Conservation (phyloP, 305 asterid genomes). For the Plantago coronopus region DNA sequence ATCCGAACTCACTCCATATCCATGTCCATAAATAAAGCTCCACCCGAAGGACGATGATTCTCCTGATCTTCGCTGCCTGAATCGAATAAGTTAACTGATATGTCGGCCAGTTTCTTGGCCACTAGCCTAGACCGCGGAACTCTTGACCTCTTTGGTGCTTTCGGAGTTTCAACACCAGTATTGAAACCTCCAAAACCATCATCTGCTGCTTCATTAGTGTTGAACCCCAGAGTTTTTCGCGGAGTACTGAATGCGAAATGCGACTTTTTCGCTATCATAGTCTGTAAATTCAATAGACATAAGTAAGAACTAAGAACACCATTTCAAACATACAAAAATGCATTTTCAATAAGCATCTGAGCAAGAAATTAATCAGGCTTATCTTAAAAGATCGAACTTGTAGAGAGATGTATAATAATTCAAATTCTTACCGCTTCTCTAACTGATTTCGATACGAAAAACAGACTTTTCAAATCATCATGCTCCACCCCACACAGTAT, state of each 20-base stretch:
- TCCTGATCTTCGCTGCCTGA: not conserved
- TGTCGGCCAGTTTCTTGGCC: conserved; percentile 36
- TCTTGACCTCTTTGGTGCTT: conserved; percentile 42
- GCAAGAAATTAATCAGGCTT: not conserved
- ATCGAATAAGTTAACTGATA: conserved; percentile 41
- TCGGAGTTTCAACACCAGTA: conserved; percentile 32
- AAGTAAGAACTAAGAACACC: not conserved
- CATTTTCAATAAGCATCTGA: not conserved
- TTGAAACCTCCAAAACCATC: conserved; percentile 16
- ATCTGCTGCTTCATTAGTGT: conserved; percentile 23
- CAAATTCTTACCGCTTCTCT: conserved; percentile 52
- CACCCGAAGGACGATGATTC: not conserved
- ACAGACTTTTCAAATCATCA: conserved; percentile 36
- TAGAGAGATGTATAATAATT: too few species aligned
- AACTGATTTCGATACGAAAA: conserved; percentile 36
- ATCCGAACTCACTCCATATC: not conserved
- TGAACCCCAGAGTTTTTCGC: conserved; percentile 25
- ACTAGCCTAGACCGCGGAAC: conserved; percentile 29
- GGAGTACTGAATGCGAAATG: conserved; percentile 59
- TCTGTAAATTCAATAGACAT: conserved; percentile 31
- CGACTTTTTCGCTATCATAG: conserved; percentile 39
- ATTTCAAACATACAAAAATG: not conserved
- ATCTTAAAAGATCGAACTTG: too few species aligned
- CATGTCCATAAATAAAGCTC: conserved; percentile 11
- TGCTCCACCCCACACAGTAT: conserved; percentile 45